Conservation (phyloP, 768 basidiomycete species). For the Serendipita indica region DNA sequence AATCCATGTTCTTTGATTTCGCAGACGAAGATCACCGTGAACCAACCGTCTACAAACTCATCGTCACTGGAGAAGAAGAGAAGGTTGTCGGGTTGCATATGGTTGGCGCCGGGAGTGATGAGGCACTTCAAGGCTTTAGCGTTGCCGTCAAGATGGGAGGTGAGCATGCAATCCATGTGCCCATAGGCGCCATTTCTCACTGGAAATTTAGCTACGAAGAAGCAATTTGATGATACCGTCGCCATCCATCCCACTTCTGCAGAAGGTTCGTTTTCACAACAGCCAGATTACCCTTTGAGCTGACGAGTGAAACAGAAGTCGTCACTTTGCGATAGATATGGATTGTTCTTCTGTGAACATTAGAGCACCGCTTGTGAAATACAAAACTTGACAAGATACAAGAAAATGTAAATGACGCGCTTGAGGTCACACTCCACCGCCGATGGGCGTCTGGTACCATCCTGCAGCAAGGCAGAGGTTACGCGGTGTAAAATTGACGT, state of each 20-base stretch:
- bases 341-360: background rate
- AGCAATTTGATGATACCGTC: constrained; percentile 74
- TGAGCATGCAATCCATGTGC: constrained; percentile 20
- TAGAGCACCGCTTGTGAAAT: background rate
- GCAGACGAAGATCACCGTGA: constrained; percentile 82
- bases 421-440: background rate
- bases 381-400: background rate
- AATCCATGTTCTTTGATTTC: constrained; percentile 85
- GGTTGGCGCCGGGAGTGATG: constrained; percentile 83
- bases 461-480: constrained; percentile 89
- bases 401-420: background rate
- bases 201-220: constrained; percentile 41
- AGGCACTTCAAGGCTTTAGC: constrained; percentile 87
- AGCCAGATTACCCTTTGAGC: background rate
- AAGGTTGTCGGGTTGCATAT: constrained; percentile 94
- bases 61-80: constrained; percentile 78
- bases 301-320: background rate
- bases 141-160: constrained; percentile 97
- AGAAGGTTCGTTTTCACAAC: constrained; percentile 11
- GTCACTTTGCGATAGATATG: constrained; percentile 6
- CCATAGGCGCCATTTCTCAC: no score
- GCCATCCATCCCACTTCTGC: constrained; percentile 71
- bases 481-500: constrained; percentile 86
- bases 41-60: constrained; percentile 85
- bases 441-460: constrained; percentile 41